phyloP scores from a whole-genome alignment of 352 stramenopile species.

The Pythium brachiatum region DNA sequence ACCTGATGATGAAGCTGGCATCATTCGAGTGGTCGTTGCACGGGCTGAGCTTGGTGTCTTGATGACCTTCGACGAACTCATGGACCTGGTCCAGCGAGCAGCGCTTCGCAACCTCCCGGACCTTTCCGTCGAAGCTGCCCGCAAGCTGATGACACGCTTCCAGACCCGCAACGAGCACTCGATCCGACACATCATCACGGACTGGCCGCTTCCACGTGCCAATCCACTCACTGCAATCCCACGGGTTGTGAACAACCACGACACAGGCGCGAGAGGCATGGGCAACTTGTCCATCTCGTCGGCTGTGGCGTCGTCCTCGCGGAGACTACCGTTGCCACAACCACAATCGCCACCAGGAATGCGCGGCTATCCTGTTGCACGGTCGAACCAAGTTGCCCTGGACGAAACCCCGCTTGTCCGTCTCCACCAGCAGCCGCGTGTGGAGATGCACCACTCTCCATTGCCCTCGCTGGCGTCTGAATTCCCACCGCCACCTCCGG shows the following conservation, averaged over 20 bases:
- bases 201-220: constrained; percentile 43
- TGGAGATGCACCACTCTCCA: constrained; percentile 6
- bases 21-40: constrained; percentile 68
- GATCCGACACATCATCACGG: constrained; percentile 57
- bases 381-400: neutral
- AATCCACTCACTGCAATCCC: constrained; percentile 19
- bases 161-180: constrained; percentile 61
- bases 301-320: neutral
- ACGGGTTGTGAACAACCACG: constrained; percentile 14
- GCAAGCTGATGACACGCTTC: constrained; percentile 45
- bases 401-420: constrained; percentile 5
- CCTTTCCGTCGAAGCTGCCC: constrained; percentile 50
- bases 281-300: neutral
- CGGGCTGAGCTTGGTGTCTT: constrained; percentile 67
- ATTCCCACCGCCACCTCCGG: constrained; percentile 6
- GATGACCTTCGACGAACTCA: constrained; percentile 67
- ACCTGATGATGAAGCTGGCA: constrained; percentile 63
- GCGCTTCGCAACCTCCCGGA: constrained; percentile 58
- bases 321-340: neutral
- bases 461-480: constrained; percentile 9
- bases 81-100: constrained; percentile 57
- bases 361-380: constrained; percentile 4
- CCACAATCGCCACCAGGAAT: neutral
- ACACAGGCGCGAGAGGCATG: neutral
- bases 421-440: constrained; percentile 3